Evolutionary conservation across 140 eudicot species (phyloP).

Genomic region (Flaveria floridana): DNA sequence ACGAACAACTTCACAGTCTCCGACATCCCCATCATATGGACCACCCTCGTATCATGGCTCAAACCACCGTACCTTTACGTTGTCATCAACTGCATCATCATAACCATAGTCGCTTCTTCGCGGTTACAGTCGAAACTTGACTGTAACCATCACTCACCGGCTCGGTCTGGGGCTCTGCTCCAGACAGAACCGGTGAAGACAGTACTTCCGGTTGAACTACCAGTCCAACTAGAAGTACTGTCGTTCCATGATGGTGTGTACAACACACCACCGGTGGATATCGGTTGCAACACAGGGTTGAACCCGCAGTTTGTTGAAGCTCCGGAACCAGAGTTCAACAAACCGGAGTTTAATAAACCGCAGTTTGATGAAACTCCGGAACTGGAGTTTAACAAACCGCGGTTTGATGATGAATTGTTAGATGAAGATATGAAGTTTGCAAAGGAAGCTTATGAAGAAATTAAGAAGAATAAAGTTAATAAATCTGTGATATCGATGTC

Average conservation of each 20-base stretch:
- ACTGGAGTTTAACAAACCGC: background rate
- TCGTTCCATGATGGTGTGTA: constrained; percentile 21
- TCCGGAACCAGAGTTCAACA: no score
- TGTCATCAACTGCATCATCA: constrained; percentile 68
- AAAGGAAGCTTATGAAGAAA: constrained; percentile 34
- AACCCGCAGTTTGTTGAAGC: no score
- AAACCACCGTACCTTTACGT: constrained; percentile 77
- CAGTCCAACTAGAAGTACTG: background rate
- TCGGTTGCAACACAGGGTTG: background rate
- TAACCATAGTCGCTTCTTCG: constrained; percentile 75
- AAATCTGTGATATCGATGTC: constrained; percentile 46
- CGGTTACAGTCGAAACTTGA: constrained; percentile 46
- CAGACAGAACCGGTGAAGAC: constrained; percentile 21
- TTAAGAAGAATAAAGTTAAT: constrained; percentile 28
- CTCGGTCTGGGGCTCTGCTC: background rate
- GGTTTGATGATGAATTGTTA: background rate
- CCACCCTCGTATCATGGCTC: constrained; percentile 54
- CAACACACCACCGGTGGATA: constrained; percentile 16
- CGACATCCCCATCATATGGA: constrained; percentile 46
- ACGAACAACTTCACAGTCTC: constrained; percentile 32
- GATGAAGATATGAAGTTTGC: constrained; percentile 24
- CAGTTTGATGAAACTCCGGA: no score
- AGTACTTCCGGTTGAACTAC: constrained; percentile 23
- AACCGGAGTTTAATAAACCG: no score
- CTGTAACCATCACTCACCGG: constrained; percentile 14